Conservation (phyloP, 257 asterid species). For the Jacaranda copaia region DNA sequence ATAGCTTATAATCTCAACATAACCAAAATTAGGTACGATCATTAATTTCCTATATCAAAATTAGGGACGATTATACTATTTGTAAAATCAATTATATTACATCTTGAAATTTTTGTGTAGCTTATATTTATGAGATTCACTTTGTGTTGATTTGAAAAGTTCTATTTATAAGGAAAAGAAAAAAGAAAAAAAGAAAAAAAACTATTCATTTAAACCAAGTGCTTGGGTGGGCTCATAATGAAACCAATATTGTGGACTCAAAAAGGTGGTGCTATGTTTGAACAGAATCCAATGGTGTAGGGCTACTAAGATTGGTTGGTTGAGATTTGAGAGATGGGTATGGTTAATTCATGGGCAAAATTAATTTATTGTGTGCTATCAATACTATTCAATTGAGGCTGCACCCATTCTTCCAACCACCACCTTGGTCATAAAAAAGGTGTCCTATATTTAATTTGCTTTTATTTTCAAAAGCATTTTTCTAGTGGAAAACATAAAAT, state of each 20-base stretch:
- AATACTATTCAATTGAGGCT: neutral
- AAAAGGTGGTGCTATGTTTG: slow-evolving; percentile 12
- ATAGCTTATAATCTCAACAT: too few relatives aligned
- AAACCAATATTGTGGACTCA: neutral
- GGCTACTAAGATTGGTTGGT: slow-evolving; percentile 40
- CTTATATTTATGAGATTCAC: too few relatives aligned
- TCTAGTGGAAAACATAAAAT: too few relatives aligned
- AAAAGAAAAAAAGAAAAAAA: too few relatives aligned
- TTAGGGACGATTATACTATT: too few relatives aligned
- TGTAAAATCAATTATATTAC: too few relatives aligned
- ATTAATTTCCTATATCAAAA: too few relatives aligned
- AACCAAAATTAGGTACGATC: too few relatives aligned
- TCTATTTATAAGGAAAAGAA: too few relatives aligned
- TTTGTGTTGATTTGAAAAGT: too few relatives aligned
- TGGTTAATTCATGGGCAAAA: neutral
- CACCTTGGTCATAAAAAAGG: neutral
- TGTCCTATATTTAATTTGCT: neutral
- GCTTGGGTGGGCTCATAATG: neutral
- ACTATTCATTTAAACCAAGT: too few relatives aligned
- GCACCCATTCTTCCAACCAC: neutral
- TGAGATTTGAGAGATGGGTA: slow-evolving; percentile 41
- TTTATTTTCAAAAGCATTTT: neutral
- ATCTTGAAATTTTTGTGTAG: too few relatives aligned
- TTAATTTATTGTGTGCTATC: neutral
- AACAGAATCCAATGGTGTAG: slow-evolving; percentile 29